Percentiles rank a stretch among this genome's conserved stretches.
Evolutionary conservation across 2,329 filamentous ascomycete species (phyloP).

Genomic region (Fusarium sp.): DNA sequence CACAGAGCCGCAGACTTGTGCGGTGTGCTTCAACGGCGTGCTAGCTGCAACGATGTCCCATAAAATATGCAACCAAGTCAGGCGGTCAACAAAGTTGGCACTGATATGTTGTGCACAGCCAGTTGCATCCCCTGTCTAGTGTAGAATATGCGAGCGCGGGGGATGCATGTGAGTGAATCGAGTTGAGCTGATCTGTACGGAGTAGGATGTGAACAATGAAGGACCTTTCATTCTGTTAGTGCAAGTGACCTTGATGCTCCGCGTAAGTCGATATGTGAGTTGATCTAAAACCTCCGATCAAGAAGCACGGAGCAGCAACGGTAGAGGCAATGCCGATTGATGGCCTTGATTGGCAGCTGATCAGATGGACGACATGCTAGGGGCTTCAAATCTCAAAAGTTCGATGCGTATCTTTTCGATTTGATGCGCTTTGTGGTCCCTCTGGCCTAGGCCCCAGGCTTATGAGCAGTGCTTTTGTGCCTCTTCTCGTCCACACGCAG

Average conservation of each 20-base stretch:
- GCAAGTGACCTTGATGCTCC: constrained; percentile 16
- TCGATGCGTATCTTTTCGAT: constrained; percentile 38
- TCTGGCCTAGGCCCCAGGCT: not conserved
- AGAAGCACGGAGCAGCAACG: constrained; percentile 40
- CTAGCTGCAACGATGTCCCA: constrained; percentile 46
- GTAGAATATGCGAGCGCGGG: constrained; percentile 36
- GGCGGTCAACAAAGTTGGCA: constrained; percentile 44
- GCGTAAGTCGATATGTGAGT: constrained; percentile 35
- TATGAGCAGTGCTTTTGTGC: constrained; percentile 24
- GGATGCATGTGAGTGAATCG: constrained; percentile 18
- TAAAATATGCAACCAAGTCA: constrained; percentile 48
- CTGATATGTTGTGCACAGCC: constrained; percentile 38
- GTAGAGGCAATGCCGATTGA: constrained; percentile 33
- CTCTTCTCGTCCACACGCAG: constrained; percentile 16
- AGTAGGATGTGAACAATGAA: not conserved
- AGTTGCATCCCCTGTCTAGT: constrained; percentile 37
- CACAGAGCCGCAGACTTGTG: constrained; percentile 43
- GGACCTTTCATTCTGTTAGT: constrained; percentile 3
- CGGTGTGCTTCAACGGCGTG: constrained; percentile 43
- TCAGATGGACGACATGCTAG: constrained; percentile 11
- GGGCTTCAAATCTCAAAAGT: constrained; percentile 21
- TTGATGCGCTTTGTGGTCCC: constrained; percentile 25
- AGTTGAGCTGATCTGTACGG: constrained; percentile 6
- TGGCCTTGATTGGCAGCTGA: constrained; percentile 35
- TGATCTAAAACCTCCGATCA: constrained; percentile 18